A percentile compares a stretch with the other conserved stretches of the same genome.
Evolutionary conservation across 2,329 filamentous ascomycete species (phyloP).

Genomic region (Xylaria sp.): DNA sequence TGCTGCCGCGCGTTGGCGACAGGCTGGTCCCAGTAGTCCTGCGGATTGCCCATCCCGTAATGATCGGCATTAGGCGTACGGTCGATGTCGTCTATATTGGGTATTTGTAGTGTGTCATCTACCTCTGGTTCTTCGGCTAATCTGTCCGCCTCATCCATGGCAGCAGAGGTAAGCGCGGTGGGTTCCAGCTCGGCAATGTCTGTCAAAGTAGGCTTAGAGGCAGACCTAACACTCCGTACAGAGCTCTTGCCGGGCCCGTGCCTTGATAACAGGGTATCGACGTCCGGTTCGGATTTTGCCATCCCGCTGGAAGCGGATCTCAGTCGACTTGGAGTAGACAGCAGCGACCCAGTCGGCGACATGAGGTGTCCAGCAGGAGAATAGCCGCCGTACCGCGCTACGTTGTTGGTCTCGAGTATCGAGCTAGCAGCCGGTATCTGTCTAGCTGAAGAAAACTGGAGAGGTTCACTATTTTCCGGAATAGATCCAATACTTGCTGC

Average conservation of each 20-base stretch:
- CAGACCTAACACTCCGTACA: conserved; percentile 51
- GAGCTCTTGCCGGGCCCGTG: conserved; percentile 60
- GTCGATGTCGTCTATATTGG: conserved; percentile 31
- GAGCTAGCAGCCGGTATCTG: conserved; percentile 57
- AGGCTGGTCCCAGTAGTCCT: conserved; percentile 37
- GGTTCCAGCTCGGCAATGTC: conserved; percentile 62
- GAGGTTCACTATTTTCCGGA: conserved; percentile 33
- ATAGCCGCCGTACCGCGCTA: conserved; percentile 70
- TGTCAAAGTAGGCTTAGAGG: conserved; percentile 53
- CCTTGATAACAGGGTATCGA: conserved; percentile 48
- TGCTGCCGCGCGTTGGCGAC: conserved; percentile 24
- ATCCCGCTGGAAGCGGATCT: conserved; percentile 57
- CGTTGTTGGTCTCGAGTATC: conserved; percentile 70
- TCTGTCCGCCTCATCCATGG: conserved; percentile 57
- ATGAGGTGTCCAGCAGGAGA: conserved; percentile 69
- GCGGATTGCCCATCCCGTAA: conserved; percentile 26
- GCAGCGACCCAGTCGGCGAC: conserved; percentile 65
- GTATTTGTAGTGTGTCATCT: conserved; percentile 38
- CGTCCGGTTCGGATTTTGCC: conserved; percentile 45
- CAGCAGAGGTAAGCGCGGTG: conserved; percentile 52
- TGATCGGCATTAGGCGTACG: conserved; percentile 34
- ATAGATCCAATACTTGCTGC: conserved; percentile 49
- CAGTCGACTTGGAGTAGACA: conserved; percentile 51
- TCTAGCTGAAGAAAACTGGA: conserved; percentile 43
- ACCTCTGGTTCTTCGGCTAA: conserved; percentile 39